Base-by-base conservation (phyloP, 192 early-diverging fungal genomes). In the Dispira parvispora region DNA sequence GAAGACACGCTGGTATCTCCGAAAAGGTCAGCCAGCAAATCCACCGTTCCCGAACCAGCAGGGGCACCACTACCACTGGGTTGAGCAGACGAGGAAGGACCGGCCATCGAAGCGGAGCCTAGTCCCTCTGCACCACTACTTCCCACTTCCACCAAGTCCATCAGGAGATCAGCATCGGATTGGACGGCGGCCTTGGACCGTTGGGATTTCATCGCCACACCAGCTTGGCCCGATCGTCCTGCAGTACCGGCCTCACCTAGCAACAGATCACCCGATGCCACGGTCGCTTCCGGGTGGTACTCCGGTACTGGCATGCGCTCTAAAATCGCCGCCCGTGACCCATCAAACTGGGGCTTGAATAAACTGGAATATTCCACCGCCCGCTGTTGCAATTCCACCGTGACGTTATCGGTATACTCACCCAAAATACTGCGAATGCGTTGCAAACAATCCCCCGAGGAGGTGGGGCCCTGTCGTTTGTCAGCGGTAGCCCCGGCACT, bases 221-320 rank as follows among this genome's bases (percentile, higher is more conserved):
- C 46, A 63, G 56, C 27, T 73, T 78, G 57, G 76, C 81, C 65
- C 6, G 21, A 20, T 11, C 50, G 43, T 11, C 45, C 62, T 32
- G 27, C 65, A 1, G 20, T 38, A 21, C 27, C 62, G 65, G 45
- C 53, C 18, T 45, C 61, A 66, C 52, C 66, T 13, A 63, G 42
- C 20, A 67, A 26, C 45, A 68, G 60, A 0, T 54, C 61, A 60
- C 81, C 82, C 49, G 83, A 82, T 16, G 66, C 71, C 11, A 73
- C 56, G 0, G 81, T 79, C 46, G 63, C 71, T 60, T 84, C 82
- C 43, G 82, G 54, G 54, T 54, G 46, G 65, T 74, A 75, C 69
- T 90, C 85, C 43, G 86, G 84, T 18, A 89, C 83, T 1, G 96
- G 95, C 86, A 99, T 94, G 47, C 90, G 80, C 63, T 99, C 96